These are phyloP conservation scores for Tripidium arundinaceum DNA, from an alignment of 202 grass and related monocot genomes.

Conservation along the genomic window DNA sequence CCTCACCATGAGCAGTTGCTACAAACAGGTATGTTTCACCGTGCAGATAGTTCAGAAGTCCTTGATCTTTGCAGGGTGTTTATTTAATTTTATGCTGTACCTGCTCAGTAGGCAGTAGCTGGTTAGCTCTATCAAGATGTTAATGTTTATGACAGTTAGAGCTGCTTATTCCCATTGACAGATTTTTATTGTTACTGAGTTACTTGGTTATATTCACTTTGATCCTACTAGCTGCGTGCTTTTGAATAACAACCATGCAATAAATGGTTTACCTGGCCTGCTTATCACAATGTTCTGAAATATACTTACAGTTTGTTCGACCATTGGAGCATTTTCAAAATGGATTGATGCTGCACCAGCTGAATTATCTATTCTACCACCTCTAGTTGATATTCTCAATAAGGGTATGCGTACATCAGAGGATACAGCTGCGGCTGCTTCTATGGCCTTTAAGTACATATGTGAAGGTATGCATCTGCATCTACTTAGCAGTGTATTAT, in stretches of 20 bases:
- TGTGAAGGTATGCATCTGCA: slow-evolving; percentile 81
- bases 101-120: slow-evolving; percentile 11
- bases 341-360: slow-evolving; percentile 80
- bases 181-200: background rate
- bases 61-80: background rate
- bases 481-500: slow-evolving; percentile 21
- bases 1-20: slow-evolving; percentile 65
- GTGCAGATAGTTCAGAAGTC: slow-evolving; percentile 23
- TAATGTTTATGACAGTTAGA: background rate
- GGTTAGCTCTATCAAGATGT: background rate
- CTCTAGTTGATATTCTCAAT: slow-evolving; percentile 84
- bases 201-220: background rate
- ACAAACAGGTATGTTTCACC: slow-evolving; percentile 71
- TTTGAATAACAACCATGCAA: background rate
- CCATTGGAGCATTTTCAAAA: slow-evolving; percentile 92
- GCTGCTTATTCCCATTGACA: slow-evolving; percentile 4
- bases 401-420: slow-evolving; percentile 85
- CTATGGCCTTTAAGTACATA: slow-evolving; percentile 96
- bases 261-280: slow-evolving; percentile 8
- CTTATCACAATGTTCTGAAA: slow-evolving; percentile 18
- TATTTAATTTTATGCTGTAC: slow-evolving; percentile 3
- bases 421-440: slow-evolving; percentile 78
- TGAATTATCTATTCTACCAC: slow-evolving; percentile 81
- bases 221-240: background rate
- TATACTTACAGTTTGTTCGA: slow-evolving; percentile 70